A percentile compares a stretch with the other conserved stretches of the same genome.
phyloP scores from a whole-genome alignment of 2,329 filamentous ascomycete species.

The Venturia asperata region DNA sequence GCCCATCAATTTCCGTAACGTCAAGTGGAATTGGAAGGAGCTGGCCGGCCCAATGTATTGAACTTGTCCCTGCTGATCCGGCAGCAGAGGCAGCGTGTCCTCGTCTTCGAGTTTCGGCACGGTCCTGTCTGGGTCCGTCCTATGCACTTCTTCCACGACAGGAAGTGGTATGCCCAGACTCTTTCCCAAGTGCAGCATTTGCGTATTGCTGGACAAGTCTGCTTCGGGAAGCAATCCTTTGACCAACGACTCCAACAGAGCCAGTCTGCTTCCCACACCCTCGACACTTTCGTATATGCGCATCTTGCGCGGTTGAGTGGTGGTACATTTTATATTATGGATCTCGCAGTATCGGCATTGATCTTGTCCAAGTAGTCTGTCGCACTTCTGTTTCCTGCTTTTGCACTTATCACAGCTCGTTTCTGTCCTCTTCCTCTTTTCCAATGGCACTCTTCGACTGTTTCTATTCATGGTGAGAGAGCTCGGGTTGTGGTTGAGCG shows the following conservation, averaged over 20 bases:
- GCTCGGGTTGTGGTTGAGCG: not conserved
- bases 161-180: slow-evolving; percentile 37
- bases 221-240: slow-evolving; percentile 39
- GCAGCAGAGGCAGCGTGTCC: slow-evolving; percentile 33
- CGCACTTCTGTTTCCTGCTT: slow-evolving; percentile 42
- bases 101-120: slow-evolving; percentile 23
- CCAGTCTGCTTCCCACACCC: slow-evolving; percentile 35
- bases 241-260: slow-evolving; percentile 39
- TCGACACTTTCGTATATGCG: slow-evolving; percentile 39
- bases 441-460: slow-evolving; percentile 34
- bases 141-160: slow-evolving; percentile 24
- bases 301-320: slow-evolving; percentile 41
- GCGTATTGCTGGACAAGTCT: slow-evolving; percentile 37
- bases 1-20: slow-evolving; percentile 35
- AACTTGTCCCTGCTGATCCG: slow-evolving; percentile 39
- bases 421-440: slow-evolving; percentile 41
- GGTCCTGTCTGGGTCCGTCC: slow-evolving; percentile 10
- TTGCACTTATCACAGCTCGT: slow-evolving; percentile 43
- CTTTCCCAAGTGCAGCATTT: slow-evolving; percentile 34
- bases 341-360: slow-evolving; percentile 38
- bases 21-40: slow-evolving; percentile 38
- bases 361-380: slow-evolving; percentile 33
- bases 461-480: slow-evolving; percentile 8
- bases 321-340: slow-evolving; percentile 37
- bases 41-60: slow-evolving; percentile 40